Conservation (phyloP, 768 basidiomycete species). For the Tulasnella sp. region DNA sequence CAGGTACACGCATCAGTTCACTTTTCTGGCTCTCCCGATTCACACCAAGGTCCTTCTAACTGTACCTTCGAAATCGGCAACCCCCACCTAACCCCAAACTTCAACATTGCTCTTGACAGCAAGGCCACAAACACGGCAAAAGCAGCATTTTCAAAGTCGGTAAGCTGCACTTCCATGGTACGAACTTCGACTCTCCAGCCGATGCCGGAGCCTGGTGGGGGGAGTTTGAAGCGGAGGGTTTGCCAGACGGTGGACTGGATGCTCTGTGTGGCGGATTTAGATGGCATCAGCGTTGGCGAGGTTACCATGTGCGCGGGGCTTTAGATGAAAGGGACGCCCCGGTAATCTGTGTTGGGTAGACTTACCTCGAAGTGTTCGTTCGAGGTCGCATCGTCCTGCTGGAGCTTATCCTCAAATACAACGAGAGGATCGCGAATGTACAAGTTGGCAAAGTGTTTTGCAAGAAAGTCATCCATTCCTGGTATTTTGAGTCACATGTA, state of each 20-base stretch:
- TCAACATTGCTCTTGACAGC: conserved; percentile 84
- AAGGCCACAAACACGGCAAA: conserved; percentile 92
- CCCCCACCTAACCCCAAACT: conserved; percentile 79
- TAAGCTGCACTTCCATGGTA: conserved; percentile 97
- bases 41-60: neutral
- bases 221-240: conserved; percentile 95
- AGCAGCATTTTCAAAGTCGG: conserved; percentile 97
- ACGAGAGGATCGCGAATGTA: conserved; percentile 97
- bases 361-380: conserved; percentile 92
- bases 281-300: too few relatives aligned
- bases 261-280: conserved; percentile 45
- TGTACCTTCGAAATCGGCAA: conserved; percentile 92
- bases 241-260: conserved; percentile 99
- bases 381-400: conserved; percentile 80
- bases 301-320: too few relatives aligned
- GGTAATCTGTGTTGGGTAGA: neutral
- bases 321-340: too few relatives aligned
- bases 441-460: conserved; percentile 86
- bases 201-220: conserved; percentile 78
- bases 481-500: neutral
- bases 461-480: conserved; percentile 81
- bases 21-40: too few relatives aligned
- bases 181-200: conserved; percentile 98
- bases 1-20: neutral
- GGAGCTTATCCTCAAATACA: conserved; percentile 83